Evolutionary conservation across 2,329 filamentous ascomycete species (phyloP), one percentile per base, ranked within the genome.

Genomic region (Xylariales sp.): DNA sequence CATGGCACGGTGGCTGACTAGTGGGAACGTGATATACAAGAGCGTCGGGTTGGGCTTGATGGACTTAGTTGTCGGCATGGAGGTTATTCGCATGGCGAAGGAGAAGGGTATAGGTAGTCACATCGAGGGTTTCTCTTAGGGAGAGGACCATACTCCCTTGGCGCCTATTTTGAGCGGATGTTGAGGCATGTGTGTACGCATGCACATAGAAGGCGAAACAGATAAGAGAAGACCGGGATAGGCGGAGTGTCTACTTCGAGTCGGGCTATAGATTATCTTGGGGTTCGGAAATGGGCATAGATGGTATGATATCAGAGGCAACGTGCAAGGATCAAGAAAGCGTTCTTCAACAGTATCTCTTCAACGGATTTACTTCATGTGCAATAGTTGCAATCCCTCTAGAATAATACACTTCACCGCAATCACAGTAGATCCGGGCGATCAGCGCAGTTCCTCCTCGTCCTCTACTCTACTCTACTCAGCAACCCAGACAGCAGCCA

Each of bases 401-500:
- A n/a, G n/a, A n/a, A n/a, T n/a, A n/a, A n/a, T n/a, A n/a, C n/a
- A n/a, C n/a, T n/a, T n/a, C n/a, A n/a, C n/a, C n/a, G n/a, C n/a
- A n/a, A n/a, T n/a, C n/a, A n/a, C n/a, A n/a, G n/a, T n/a, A n/a
- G n/a, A n/a, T n/a, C n/a, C n/a, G n/a, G n/a, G n/a, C n/a, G n/a
- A n/a, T n/a, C n/a, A n/a, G n/a, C n/a, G n/a, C 24, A 27, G n/a
- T 27, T 27, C 24, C 6, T 34, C 31, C 31, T 34, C 5, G 14
- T 33, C 31, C n/a, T n/a, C 24, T 8, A 15, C 18, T 12, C 16
- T 36, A 33, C 22, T 58, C 61, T 88, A 95, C 73, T 95, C 90
- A 3, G 88, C 87, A 51, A 96, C 90, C 89, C 90, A 96, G 45
- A 96, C 84, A 46, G 90, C 88, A 43, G 89, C 90, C 88, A 96